phyloP scores from a whole-genome alignment of 306 rosid species.

The Alnus rubra region DNA sequence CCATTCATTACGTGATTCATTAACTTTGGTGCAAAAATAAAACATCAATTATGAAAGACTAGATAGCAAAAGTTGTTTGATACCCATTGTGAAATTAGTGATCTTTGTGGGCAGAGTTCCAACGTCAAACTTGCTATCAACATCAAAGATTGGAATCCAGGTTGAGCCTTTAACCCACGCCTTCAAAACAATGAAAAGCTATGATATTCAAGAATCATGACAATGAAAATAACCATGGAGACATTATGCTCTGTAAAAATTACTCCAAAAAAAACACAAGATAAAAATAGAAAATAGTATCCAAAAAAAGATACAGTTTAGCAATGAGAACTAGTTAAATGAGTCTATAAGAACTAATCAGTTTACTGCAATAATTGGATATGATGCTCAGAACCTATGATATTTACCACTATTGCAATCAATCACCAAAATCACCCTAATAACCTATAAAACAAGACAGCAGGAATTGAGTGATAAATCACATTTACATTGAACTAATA shows the following conservation, averaged over 20 bases:
- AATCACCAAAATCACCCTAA: background rate
- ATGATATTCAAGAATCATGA: constrained; percentile 9
- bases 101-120: constrained; percentile 72
- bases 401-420: constrained; percentile 5
- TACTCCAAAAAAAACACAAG: background rate
- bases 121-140: constrained; percentile 50
- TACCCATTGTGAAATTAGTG: constrained; percentile 79
- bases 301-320: constrained; percentile 11
- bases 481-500: background rate
- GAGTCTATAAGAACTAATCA: constrained; percentile 2
- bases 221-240: constrained; percentile 2
- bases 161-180: constrained; percentile 93
- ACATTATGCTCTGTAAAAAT: background rate
- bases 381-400: constrained; percentile 10
- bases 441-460: background rate
- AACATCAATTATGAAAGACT: constrained; percentile 20
- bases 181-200: constrained; percentile 44
- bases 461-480: background rate
- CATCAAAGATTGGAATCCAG: constrained; percentile 90
- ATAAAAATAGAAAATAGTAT: too few species aligned
- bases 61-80: constrained; percentile 20
- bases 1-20: background rate
- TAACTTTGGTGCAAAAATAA: background rate
- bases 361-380: background rate
- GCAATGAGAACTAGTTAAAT: constrained; percentile 9